Evolutionary conservation across 176 grass and related monocot species (phyloP).

Genomic region (Tuctoria greenei): DNA sequence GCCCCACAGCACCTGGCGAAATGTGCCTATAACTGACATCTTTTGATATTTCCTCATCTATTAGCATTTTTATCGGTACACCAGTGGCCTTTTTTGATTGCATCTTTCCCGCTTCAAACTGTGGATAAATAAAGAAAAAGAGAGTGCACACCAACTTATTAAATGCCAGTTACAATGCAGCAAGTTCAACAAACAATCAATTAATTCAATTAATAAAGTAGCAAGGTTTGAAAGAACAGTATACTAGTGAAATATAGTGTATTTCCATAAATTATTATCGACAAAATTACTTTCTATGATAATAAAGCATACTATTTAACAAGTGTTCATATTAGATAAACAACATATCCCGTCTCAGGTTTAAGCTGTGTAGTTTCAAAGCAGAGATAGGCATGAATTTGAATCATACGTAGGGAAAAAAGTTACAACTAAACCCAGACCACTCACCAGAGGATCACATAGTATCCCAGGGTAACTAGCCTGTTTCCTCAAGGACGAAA

Average conservation of each 20-base stretch:
- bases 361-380: background rate
- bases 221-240: background rate
- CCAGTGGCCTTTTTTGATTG: slow-evolving; percentile 43
- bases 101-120: slow-evolving; percentile 50
- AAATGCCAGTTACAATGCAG: slow-evolving; percentile 6
- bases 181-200: slow-evolving; percentile 17
- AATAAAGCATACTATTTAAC: background rate
- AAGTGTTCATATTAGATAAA: slow-evolving; percentile 17
- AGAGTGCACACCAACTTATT: slow-evolving; percentile 15
- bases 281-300: background rate
- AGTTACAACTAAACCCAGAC: slow-evolving; percentile 16
- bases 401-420: background rate
- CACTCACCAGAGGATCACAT: slow-evolving; percentile 49
- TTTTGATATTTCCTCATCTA: slow-evolving; percentile 86
- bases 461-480: slow-evolving; percentile 32
- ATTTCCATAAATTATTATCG: slow-evolving; percentile 16
- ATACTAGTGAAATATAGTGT: background rate
- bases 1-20: slow-evolving; percentile 78
- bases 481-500: slow-evolving; percentile 38
- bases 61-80: slow-evolving; percentile 74
- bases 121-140: background rate
- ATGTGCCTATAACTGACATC: slow-evolving; percentile 65
- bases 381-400: background rate
- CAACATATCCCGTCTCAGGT: slow-evolving; percentile 2
- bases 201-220: slow-evolving; percentile 8